Conservation (phyloP, 1,284 basidiomycete species). For the Heterobasidion occidentale region DNA sequence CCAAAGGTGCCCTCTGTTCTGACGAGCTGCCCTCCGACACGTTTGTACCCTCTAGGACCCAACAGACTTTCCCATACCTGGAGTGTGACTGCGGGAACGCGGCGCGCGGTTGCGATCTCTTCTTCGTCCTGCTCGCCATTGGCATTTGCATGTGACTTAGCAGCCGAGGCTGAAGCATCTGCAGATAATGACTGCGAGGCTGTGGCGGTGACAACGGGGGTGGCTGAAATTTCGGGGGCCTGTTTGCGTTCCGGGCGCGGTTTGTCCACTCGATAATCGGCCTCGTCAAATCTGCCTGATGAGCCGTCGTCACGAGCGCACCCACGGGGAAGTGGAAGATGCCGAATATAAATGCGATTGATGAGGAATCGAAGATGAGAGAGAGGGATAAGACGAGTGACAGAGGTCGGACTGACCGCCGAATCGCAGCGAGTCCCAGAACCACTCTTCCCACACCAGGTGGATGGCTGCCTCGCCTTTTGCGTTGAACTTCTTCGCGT, state of each 20-base stretch:
- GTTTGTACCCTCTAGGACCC: slow-evolving; percentile 52
- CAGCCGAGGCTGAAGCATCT: slow-evolving; percentile 3
- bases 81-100: slow-evolving; percentile 49
- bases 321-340: too few species aligned
- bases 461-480: slow-evolving; percentile 56
- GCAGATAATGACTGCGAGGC: slow-evolving; percentile 9
- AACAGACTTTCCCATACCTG: slow-evolving; percentile 63
- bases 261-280: slow-evolving; percentile 45
- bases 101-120: slow-evolving; percentile 44
- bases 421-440: slow-evolving; percentile 71
- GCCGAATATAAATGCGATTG: not conserved
- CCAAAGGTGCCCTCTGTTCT: slow-evolving; percentile 25
- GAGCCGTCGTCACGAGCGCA: not conserved
- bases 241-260: slow-evolving; percentile 49
- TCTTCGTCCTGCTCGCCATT: slow-evolving; percentile 35
- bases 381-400: not conserved
- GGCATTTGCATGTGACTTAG: slow-evolving; percentile 3
- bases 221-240: slow-evolving; percentile 8
- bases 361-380: not conserved
- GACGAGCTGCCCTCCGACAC: slow-evolving; percentile 45
- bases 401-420: slow-evolving; percentile 35
- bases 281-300: slow-evolving; percentile 41
- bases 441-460: slow-evolving; percentile 82
- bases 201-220: slow-evolving; percentile 10
- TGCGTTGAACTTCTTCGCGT: slow-evolving; percentile 61